Evolutionary conservation across 192 early-diverging fungal species (phyloP).

Genomic region (Coemansia sp.): DNA sequence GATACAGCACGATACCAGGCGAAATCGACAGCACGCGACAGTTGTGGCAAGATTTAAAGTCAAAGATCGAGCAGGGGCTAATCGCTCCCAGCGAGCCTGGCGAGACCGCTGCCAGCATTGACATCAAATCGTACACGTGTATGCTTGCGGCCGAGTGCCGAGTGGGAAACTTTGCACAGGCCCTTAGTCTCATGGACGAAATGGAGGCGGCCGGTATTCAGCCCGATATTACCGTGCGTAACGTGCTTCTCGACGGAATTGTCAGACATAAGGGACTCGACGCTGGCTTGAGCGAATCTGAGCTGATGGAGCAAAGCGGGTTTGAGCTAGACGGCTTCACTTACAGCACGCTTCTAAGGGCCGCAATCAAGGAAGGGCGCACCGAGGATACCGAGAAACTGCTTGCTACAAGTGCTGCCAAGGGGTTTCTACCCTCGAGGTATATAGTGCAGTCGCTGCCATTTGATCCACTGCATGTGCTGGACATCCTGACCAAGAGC

Average conservation of each 20-base stretch:
- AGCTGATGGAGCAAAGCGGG: slow-evolving; percentile 39
- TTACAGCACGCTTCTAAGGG: slow-evolving; percentile 30
- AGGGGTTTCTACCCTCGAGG: slow-evolving; percentile 31
- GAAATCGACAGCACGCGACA: slow-evolving; percentile 41
- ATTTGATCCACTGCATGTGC: slow-evolving; percentile 25
- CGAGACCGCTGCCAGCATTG: slow-evolving; percentile 14
- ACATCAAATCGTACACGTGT: slow-evolving; percentile 41
- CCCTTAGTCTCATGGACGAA: slow-evolving; percentile 31
- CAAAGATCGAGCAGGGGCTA: slow-evolving; percentile 10
- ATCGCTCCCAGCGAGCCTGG: slow-evolving; percentile 16
- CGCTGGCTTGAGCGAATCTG: slow-evolving; percentile 32
- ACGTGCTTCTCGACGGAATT: slow-evolving; percentile 39
- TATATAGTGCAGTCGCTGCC: slow-evolving; percentile 25
- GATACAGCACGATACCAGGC: slow-evolving; percentile 26
- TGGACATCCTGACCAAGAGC: slow-evolving; percentile 22
- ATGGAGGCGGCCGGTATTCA: slow-evolving; percentile 28
- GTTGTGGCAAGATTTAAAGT: slow-evolving; percentile 41
- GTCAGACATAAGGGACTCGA: slow-evolving; percentile 27
- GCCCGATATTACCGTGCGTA: slow-evolving; percentile 45
- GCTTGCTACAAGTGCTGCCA: slow-evolving; percentile 15
- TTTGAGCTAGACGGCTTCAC: slow-evolving; percentile 27
- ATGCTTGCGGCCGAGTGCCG: slow-evolving; percentile 41
- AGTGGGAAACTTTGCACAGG: slow-evolving; percentile 30
- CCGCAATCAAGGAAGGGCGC: slow-evolving; percentile 25
- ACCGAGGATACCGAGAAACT: slow-evolving; percentile 23